Evolutionary conservation across 1,139 yeast genomes (phyloP).

Genomic region (Saccharomyces hybrid): DNA sequence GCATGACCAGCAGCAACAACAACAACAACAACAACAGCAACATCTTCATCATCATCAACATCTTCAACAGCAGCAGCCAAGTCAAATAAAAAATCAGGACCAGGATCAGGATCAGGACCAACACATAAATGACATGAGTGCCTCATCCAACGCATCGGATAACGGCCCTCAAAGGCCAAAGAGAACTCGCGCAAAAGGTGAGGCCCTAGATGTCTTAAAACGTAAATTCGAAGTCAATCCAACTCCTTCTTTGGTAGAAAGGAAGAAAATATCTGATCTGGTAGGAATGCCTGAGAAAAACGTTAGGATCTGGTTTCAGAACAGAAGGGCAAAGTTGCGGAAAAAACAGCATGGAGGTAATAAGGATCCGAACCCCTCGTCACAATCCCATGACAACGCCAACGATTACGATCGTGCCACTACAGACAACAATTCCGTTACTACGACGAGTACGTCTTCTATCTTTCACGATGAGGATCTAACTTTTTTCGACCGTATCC

Average conservation of each 20-base stretch:
- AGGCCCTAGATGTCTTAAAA: constrained; percentile 61
- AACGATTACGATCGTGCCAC: background rate
- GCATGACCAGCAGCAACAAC: background rate
- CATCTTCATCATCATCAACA: background rate
- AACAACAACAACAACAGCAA: background rate
- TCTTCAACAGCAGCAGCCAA: background rate
- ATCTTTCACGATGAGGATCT: constrained; percentile 8
- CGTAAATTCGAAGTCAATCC: constrained; percentile 67
- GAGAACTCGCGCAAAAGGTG: constrained; percentile 72
- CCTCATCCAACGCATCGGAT: background rate
- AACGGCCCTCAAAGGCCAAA: constrained; percentile 22
- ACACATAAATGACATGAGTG: background rate
- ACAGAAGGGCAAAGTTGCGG: constrained; percentile 75
- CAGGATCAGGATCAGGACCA: background rate
- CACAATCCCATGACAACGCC: background rate
- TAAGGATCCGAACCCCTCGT: background rate
- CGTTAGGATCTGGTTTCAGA: constrained; percentile 93
- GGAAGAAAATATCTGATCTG: constrained; percentile 63
- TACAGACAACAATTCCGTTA: background rate
- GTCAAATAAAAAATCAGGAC: background rate
- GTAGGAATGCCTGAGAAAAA: constrained; percentile 90
- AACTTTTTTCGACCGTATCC: constrained; percentile 36
- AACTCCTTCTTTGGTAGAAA: constrained; percentile 57
- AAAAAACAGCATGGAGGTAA: constrained; percentile 21
- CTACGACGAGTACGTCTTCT: background rate